Percentiles rank a stretch among this genome's conserved stretches.
Evolutionary conservation across 1,284 basidiomycete genomes (phyloP).

Genomic region (Pisolithus thermaeus): DNA sequence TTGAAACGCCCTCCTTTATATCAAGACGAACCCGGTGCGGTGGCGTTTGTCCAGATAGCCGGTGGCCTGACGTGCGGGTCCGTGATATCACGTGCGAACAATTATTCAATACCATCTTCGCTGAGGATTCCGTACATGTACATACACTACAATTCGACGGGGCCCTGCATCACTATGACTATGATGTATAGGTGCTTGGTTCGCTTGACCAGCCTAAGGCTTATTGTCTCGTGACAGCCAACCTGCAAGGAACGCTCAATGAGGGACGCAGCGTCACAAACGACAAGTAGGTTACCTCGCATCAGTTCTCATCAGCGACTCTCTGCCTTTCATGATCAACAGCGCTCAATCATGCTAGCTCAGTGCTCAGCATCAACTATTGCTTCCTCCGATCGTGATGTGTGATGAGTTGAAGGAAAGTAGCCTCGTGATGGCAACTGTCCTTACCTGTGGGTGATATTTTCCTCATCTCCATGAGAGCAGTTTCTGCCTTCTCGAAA

Average conservation of each 20-base stretch:
- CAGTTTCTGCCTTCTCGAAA: constrained; percentile 62
- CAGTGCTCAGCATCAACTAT: constrained; percentile 52
- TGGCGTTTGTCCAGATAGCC: not conserved
- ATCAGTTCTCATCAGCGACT: constrained; percentile 58
- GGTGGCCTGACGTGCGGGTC: not conserved
- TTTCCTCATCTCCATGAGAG: constrained; percentile 56
- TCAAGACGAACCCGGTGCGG: no score
- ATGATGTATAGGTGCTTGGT: not conserved
- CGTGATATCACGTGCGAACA: not conserved
- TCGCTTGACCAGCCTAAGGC: constrained; percentile 2
- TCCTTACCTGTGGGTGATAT: constrained; percentile 53
- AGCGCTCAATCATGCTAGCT: constrained; percentile 27
- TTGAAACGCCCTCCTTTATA: not conserved
- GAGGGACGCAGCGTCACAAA: not conserved
- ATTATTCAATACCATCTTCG: no score
- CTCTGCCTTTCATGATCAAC: constrained; percentile 63
- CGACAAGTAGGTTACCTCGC: constrained; percentile 45
- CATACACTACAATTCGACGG: no score
- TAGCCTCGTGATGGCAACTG: not conserved
- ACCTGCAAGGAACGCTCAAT: constrained; percentile 19
- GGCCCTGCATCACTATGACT: not conserved
- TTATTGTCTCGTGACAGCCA: constrained; percentile 37
- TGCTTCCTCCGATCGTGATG: constrained; percentile 41
- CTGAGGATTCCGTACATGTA: no score
- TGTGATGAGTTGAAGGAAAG: not conserved